Evolutionary conservation across 192 early-diverging fungal species (phyloP), one percentile per base, ranked within the genome.

Genomic region (Neocallimastix lanati): DNA sequence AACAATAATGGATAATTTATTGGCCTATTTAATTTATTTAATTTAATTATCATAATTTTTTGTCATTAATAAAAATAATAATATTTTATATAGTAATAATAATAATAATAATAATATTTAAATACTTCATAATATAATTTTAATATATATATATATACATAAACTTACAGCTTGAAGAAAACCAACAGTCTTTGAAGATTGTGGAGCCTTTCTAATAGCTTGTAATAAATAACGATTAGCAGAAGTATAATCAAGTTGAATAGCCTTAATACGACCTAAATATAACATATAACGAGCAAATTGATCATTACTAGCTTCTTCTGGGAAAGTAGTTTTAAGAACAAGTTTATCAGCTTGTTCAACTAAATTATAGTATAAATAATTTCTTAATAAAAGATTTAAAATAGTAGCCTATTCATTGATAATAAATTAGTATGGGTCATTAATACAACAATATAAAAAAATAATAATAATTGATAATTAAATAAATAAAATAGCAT

Each of bases 281-380:
- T 98, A 98, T 84, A 97, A 99, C 84, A 95, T 92, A 86, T 98
- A 96, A 80, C 96, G 90, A 27, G 96, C 96, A 21, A 93, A 88
- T 82, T 98, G 94, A 80, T 92, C 95, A 89, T 98, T 98, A 38
- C 91, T 92, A 14, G 95, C 98, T 33, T 88, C 88, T 77, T 94
- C 92, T 0, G 98, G 96, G 86, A 98, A 98, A 16, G 85, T 89
- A 28, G 92, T 88, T 87, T 98, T 99, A 25, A 94, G 92, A 0
- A 96, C 93, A 35, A 99, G 91, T 82, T 98, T 94, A 85, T 98
- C 96, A 18, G 98, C 98, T 84, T 98, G 96, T 58, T 98, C 98
- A 80, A 93, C 95, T n/a, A 96, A 89, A 82, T 97, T 98, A 87
- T 93, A 92, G 82, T 94, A 88, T 79, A 99, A 90, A 83, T 96